Evolutionary conservation across 139 green algal genomes (phyloP), one percentile per base, ranked within the genome.

Genomic region (Picochlorum costavermella): DNA sequence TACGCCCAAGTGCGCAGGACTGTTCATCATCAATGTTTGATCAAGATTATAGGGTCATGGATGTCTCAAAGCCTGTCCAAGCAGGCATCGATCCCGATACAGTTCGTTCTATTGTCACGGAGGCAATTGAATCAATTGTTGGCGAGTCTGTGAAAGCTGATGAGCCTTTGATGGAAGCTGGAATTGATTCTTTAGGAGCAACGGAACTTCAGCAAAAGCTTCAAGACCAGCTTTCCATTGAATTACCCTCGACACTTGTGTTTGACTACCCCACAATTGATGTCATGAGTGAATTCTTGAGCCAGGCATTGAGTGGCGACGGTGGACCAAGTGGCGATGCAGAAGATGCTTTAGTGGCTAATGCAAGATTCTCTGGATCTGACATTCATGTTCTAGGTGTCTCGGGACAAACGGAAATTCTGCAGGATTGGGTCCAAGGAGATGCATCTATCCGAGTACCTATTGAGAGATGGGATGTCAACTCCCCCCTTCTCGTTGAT

Each of bases 191-290:
- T 3, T 74, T 94, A 60, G 83, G 83, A 1, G 80, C 86, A 12
- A 85, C 89, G 16, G 86, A 95, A 83, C 77, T 95, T 67, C 75
- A 86, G 26, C 85, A 90, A 67, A 72, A 65, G 4, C 76, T 95
- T 28, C 66, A 67, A 14, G 61, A 71, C 37, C 13, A 31, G 3
- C 45, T 79, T 31, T 60, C 60, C 30, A 29, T 68, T 10, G 59
- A 79, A 60, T 71, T 86, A 58, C 79, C 79, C 13, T 63, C 66
- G 3, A 87, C 80, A 25, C 64, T 87, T 31, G 67, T 83, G 10
- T 90, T 89, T 66, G 83, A 89, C 69, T 88, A 83, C 69, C 83
- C 83, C 37, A 86, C 76, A 11, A 56, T 88, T 23, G 36, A 56
- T 4, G 72, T 69, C 10, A 73, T 88, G 20, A 44, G 71, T 9